These are phyloP conservation scores for Isatis tinctoria DNA, from an alignment of 345 rosid genomes.

Conservation along the genomic window DNA sequence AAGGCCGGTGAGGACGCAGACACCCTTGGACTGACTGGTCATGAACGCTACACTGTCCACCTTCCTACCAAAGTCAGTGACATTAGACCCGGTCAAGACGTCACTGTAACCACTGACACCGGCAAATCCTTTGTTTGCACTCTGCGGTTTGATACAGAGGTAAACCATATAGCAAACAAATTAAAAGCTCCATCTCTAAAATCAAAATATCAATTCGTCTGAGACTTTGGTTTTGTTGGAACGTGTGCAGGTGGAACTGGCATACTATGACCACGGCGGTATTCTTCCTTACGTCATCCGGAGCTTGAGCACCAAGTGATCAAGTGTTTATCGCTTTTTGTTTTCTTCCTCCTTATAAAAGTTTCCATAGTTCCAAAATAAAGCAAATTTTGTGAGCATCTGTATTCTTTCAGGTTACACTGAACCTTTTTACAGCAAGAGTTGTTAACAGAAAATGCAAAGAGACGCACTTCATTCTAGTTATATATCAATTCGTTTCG, in stretches of 20 bases:
- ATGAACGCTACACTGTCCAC: constrained; percentile 54
- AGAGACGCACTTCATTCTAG: background rate
- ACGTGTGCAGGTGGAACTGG: constrained; percentile 61
- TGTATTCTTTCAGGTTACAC: background rate
- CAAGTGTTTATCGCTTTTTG: constrained; percentile 5
- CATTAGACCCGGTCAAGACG: constrained; percentile 80
- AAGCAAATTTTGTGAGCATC: constrained; percentile 24
- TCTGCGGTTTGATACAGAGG: constrained; percentile 78
- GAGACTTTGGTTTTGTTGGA: constrained; percentile 2
- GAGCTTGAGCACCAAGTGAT: constrained; percentile 41
- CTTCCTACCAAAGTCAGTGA: constrained; percentile 56
- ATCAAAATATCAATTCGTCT: background rate
- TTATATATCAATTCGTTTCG: background rate
- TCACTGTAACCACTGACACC: constrained; percentile 54
- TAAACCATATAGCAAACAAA: constrained; percentile 20
- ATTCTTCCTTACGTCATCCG: constrained; percentile 65
- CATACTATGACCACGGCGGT: constrained; percentile 75
- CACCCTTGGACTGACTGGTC: constrained; percentile 53
- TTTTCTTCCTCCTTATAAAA: background rate
- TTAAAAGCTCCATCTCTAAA: background rate
- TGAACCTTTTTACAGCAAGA: background rate
- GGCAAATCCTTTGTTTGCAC: constrained; percentile 75
- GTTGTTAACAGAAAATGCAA: background rate
- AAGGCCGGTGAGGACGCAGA: constrained; percentile 59
- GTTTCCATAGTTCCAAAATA: constrained; percentile 13